phyloP scores from a whole-genome alignment of 2,329 filamentous ascomycete species.

The Ophiostoma montium region DNA sequence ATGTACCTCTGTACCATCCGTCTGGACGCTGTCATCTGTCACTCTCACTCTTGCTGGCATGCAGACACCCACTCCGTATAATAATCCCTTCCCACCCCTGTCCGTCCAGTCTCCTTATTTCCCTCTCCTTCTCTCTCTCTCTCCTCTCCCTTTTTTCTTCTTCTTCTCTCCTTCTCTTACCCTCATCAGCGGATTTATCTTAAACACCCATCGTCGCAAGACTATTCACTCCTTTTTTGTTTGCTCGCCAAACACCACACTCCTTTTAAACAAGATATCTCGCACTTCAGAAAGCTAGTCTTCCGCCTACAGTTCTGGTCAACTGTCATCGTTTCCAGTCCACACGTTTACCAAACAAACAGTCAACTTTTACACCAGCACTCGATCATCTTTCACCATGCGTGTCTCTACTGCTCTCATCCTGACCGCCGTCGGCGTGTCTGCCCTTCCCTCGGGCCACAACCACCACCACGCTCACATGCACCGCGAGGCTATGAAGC shows the following conservation, averaged over 20 bases:
- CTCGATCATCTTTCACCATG: constrained; percentile 8
- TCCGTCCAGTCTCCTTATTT: neutral
- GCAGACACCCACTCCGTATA: neutral
- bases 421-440: constrained; percentile 19
- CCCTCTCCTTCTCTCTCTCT: neutral
- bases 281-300: constrained; percentile 3
- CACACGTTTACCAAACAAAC: neutral
- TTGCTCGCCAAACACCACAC: constrained; percentile 4
- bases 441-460: constrained; percentile 21
- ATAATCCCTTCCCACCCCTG: neutral
- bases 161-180: neutral
- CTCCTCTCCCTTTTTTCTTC: neutral
- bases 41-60: too few relatives aligned
- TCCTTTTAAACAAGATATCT: constrained; percentile 4
- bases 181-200: constrained; percentile 2
- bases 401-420: constrained; percentile 18
- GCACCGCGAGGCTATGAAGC: constrained; percentile 18
- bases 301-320: constrained; percentile 11
- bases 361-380: neutral
- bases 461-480: constrained; percentile 20
- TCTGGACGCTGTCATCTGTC: too few relatives aligned
- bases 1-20: too few relatives aligned
- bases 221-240: constrained; percentile 5
- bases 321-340: constrained; percentile 11
- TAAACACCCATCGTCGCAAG: neutral